These are phyloP conservation scores for Thamnidium elegans DNA, from an alignment of 192 early-diverging fungal species.

Conservation along the genomic window DNA sequence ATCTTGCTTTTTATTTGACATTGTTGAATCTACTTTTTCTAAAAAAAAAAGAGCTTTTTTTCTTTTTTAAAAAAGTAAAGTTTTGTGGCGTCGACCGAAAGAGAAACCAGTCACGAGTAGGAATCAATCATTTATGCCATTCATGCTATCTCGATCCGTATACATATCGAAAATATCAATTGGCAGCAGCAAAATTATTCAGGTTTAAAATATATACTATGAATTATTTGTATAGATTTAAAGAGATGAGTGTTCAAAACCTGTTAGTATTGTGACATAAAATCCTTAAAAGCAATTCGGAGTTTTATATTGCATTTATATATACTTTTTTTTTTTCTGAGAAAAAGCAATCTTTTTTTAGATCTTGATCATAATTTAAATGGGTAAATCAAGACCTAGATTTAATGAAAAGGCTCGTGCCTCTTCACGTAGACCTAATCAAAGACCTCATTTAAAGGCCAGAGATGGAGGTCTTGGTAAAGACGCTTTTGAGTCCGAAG, in stretches of 20 bases:
- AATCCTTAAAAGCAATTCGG: too few species aligned
- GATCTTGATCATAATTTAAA: constrained; percentile 4
- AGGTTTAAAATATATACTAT: too few species aligned
- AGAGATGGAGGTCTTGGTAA: constrained; percentile 45
- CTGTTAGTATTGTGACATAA: too few species aligned
- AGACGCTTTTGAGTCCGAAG: constrained; percentile 31
- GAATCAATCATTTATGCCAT: too few species aligned
- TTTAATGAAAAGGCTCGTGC: constrained; percentile 56
- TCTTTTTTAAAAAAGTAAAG: neutral
- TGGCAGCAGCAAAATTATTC: too few species aligned
- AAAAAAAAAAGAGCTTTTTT: neutral
- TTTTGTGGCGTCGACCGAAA: too few species aligned
- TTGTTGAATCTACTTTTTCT: neutral
- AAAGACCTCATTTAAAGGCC: constrained; percentile 44
- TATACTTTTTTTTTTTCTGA: neutral
- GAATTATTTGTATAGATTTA: too few species aligned
- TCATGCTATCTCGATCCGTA: too few species aligned
- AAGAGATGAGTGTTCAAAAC: too few species aligned
- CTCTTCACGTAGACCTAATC: constrained; percentile 42
- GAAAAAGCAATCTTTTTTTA: neutral
- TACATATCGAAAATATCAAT: too few species aligned
- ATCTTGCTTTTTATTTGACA: constrained; percentile 29
- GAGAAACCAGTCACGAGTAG: too few species aligned
- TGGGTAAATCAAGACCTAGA: constrained; percentile 54
- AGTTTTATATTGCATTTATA: too few species aligned